These are phyloP conservation scores for Beauveria pseudobassiana DNA, from an alignment of 2,329 filamentous ascomycete species.

Conservation along the genomic window DNA sequence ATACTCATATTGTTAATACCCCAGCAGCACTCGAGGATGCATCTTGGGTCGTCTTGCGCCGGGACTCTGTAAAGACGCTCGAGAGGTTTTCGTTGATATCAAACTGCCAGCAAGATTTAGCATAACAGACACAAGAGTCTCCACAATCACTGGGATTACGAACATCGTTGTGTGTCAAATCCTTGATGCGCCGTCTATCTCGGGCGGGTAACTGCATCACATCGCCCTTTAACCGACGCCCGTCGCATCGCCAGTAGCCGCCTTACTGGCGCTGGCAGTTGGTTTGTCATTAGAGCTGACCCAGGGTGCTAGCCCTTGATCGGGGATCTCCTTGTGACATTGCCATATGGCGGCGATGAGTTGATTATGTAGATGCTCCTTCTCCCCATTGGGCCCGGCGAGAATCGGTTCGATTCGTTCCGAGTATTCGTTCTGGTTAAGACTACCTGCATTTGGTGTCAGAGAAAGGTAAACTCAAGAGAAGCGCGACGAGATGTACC, in stretches of 20 bases:
- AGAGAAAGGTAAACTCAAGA: background rate
- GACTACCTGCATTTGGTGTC: conserved; percentile 39
- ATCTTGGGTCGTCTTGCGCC: conserved; percentile 44
- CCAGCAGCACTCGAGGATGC: conserved; percentile 59
- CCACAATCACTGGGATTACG: conserved; percentile 19
- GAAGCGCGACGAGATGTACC: conserved; percentile 32
- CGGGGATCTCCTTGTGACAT: conserved; percentile 64
- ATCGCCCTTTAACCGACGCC: conserved; percentile 58
- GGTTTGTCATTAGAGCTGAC: conserved; percentile 66
- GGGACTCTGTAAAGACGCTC: conserved; percentile 44
- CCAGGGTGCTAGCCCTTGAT: conserved; percentile 60
- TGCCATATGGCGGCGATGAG: conserved; percentile 60
- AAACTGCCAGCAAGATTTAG: conserved; percentile 28
- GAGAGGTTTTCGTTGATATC: conserved; percentile 48
- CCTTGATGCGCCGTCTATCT: conserved; percentile 60
- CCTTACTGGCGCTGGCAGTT: conserved; percentile 49
- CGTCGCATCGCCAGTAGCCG: conserved; percentile 56
- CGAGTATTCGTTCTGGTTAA: conserved; percentile 56
- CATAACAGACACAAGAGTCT: background rate
- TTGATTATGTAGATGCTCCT: conserved; percentile 59
- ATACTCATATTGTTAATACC: conserved; percentile 75
- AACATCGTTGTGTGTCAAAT: conserved; percentile 55
- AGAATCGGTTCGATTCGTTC: conserved; percentile 54
- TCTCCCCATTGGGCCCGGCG: conserved; percentile 48
- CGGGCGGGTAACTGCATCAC: conserved; percentile 63